phyloP scores from a whole-genome alignment of 2,329 filamentous ascomycete species.

The Grosmannia penicillata region DNA sequence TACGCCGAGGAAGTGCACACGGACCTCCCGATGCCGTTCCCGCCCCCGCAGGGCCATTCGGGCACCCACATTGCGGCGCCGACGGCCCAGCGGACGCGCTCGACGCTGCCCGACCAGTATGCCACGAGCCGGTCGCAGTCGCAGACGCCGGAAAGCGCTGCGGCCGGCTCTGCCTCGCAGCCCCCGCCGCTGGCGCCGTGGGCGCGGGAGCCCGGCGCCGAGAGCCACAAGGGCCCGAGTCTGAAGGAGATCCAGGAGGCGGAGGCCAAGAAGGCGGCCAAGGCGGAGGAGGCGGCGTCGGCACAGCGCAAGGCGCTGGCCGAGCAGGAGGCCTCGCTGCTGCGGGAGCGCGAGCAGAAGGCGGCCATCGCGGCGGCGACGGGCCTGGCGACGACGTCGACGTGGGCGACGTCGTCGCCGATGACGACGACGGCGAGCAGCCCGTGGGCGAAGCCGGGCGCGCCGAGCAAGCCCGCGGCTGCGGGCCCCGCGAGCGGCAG shows the following conservation, averaged over 20 bases:
- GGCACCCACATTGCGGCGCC: conserved; percentile 74
- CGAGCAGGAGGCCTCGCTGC: conserved; percentile 59
- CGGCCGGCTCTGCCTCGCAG: conserved; percentile 21
- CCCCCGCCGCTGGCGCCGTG: conserved; percentile 75
- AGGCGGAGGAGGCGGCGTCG: conserved; percentile 68
- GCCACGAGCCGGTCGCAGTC: conserved; percentile 50
- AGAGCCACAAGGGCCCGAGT: conserved; percentile 69
- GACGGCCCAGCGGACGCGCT: conserved; percentile 69
- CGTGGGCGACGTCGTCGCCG: conserved; percentile 73
- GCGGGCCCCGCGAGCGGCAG: conserved; percentile 13
- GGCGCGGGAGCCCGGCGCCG: conserved; percentile 69
- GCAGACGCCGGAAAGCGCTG: conserved; percentile 50
- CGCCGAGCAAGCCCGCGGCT: conserved; percentile 25
- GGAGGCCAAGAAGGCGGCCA: conserved; percentile 83
- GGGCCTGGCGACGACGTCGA: conserved; percentile 75
- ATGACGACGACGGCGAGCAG: conserved; percentile 41
- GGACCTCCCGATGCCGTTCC: conserved; percentile 64
- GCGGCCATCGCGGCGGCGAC: conserved; percentile 43
- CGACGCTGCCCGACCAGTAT: conserved; percentile 66
- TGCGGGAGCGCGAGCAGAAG: conserved; percentile 46
- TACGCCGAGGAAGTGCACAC: conserved; percentile 43
- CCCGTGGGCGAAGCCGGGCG: conserved; percentile 53
- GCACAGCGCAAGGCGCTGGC: conserved; percentile 62
- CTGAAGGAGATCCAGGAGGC: conserved; percentile 94
- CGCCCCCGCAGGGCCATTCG: conserved; percentile 53